Percentiles rank a stretch among this genome's conserved stretches.
These are phyloP conservation scores for Ophiostoma quercus DNA, from an alignment of 2,329 filamentous ascomycete genomes.

Conservation along the genomic window DNA sequence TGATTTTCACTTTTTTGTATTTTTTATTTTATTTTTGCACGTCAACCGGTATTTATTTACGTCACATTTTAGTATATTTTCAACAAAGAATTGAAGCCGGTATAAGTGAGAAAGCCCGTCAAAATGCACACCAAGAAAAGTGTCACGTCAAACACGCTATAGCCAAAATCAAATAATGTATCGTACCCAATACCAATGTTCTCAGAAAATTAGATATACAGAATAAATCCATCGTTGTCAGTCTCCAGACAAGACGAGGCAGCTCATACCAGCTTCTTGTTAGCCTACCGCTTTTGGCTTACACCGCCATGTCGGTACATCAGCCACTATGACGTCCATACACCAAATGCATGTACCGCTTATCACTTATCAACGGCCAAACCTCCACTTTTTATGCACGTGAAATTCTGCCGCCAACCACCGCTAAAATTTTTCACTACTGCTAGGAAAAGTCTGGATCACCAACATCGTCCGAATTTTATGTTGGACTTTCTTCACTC, in stretches of 20 bases:
- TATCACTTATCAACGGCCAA: constrained; percentile 1
- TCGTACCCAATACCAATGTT: too few relatives aligned
- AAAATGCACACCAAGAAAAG: too few relatives aligned
- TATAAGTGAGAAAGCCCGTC: too few relatives aligned
- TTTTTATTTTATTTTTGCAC: too few relatives aligned
- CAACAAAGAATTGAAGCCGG: too few relatives aligned
- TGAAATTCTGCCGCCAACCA: constrained; percentile 30
- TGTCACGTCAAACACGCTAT: too few relatives aligned
- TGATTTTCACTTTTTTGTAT: too few relatives aligned
- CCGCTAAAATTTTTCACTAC: constrained; percentile 29
- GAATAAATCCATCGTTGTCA: too few relatives aligned
- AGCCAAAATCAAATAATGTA: too few relatives aligned
- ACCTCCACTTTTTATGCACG: background rate
- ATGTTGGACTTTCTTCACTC: background rate
- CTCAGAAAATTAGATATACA: too few relatives aligned
- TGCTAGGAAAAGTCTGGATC: constrained; percentile 9
- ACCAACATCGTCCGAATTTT: constrained; percentile 15
- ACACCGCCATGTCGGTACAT: background rate
- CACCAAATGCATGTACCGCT: background rate
- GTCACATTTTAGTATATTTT: too few relatives aligned
- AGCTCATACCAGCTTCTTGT: background rate
- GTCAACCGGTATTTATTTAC: too few relatives aligned
- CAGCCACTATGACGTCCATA: background rate
- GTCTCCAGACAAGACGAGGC: background rate
- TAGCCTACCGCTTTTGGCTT: constrained; percentile 4